phyloP scores from a whole-genome alignment of 1,139 yeast species.

The Lipomyces yarrowii region DNA sequence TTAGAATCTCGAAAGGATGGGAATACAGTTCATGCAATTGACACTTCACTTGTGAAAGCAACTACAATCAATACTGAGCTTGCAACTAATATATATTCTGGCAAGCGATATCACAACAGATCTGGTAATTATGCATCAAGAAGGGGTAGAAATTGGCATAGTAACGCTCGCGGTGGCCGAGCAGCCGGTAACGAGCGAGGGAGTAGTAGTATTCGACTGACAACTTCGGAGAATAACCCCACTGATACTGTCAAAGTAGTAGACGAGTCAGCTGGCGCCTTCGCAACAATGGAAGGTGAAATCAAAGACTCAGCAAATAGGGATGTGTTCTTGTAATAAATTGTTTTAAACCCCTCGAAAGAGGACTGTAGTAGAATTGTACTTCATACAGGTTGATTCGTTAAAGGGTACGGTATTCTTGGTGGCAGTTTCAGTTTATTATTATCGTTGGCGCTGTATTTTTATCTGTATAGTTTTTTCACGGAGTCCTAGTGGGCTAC shows the following conservation, averaged over 20 bases:
- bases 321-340: not conserved
- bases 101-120: not conserved
- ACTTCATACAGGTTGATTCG: not conserved
- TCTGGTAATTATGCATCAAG: constrained; percentile 1
- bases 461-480: not conserved
- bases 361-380: not conserved
- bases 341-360: not conserved
- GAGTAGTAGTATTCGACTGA: not conserved
- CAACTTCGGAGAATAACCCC: not conserved
- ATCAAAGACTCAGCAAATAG: not conserved
- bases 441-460: not conserved
- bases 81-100: not conserved
- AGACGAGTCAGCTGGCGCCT: not conserved
- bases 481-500: not conserved
- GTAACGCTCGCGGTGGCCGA: not conserved
- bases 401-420: not conserved
- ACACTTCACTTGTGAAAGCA: not conserved
- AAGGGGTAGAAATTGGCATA: not conserved
- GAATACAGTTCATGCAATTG: not conserved
- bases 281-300: not conserved
- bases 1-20: not conserved
- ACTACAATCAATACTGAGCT: constrained; percentile 2
- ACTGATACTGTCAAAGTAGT: not conserved
- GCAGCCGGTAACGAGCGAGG: not conserved
- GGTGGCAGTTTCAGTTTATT: not conserved